These are phyloP conservation scores for Diospyros kaki DNA, from an alignment of 148 eudicot species.

Conservation along the genomic window DNA sequence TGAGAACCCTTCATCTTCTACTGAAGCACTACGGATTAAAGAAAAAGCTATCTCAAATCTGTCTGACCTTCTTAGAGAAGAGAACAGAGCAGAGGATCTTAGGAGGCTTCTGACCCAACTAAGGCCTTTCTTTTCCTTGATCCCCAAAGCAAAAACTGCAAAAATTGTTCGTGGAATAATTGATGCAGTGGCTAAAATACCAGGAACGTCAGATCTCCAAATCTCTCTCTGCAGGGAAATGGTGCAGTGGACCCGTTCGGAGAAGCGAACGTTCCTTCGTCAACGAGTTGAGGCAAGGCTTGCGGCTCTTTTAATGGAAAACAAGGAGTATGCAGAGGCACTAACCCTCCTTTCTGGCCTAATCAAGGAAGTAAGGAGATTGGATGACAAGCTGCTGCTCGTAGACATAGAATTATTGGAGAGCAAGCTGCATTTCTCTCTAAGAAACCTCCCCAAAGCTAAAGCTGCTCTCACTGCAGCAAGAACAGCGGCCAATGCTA, in stretches of 20 bases:
- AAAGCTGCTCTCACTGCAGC: constrained; percentile 41
- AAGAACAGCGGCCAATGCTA: constrained; percentile 41
- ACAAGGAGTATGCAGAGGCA: constrained; percentile 36
- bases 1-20: constrained; percentile 30
- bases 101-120: constrained; percentile 29
- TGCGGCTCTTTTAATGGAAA: constrained; percentile 40
- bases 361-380: constrained; percentile 36
- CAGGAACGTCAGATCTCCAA: constrained; percentile 34
- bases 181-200: constrained; percentile 37
- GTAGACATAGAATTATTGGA: constrained; percentile 38
- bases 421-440: constrained; percentile 38
- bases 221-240: constrained; percentile 39
- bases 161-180: constrained; percentile 34
- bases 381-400: constrained; percentile 35
- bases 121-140: constrained; percentile 37
- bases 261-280: constrained; percentile 38
- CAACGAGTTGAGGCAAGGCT: constrained; percentile 40
- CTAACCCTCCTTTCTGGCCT: constrained; percentile 28
- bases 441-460: constrained; percentile 39
- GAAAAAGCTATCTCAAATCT: constrained; percentile 33
- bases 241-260: constrained; percentile 35
- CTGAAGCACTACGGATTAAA: constrained; percentile 33
- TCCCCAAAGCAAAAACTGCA: constrained; percentile 41
- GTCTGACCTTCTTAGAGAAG: constrained; percentile 30
- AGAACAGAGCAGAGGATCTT: constrained; percentile 32